These are phyloP conservation scores for Tylopilus sp. DNA, from an alignment of 1,284 basidiomycete genomes.

Conservation along the genomic window DNA sequence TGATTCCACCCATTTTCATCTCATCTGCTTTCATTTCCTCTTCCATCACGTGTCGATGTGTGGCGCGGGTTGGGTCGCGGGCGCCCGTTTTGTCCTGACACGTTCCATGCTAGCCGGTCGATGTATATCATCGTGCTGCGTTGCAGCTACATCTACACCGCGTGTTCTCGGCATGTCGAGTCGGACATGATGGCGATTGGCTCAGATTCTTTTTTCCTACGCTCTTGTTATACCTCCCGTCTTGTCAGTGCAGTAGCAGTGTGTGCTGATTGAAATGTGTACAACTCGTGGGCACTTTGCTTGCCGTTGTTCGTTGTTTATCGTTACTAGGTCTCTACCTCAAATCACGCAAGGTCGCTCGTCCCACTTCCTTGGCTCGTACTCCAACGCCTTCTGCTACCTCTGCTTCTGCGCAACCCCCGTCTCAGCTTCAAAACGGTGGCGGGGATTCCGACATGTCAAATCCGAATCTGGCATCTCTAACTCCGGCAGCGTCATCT, in stretches of 20 bases:
- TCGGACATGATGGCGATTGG: conserved; percentile 37
- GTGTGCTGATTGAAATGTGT: conserved; percentile 38
- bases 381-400: conserved; percentile 36
- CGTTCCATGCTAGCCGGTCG: conserved; percentile 27
- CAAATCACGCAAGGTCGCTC: conserved; percentile 61
- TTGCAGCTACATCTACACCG: conserved; percentile 33
- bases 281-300: conserved; percentile 37
- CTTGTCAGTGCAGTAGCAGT: conserved; percentile 36
- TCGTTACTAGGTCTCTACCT: conserved; percentile 57
- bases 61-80: conserved; percentile 29
- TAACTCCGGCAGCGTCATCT: conserved; percentile 22
- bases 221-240: conserved; percentile 31
- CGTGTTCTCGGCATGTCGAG: conserved; percentile 37
- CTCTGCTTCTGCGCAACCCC: conserved; percentile 36
- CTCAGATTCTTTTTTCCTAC: conserved; percentile 29
- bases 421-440: conserved; percentile 28
- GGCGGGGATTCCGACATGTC: conserved; percentile 33
- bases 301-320: conserved; percentile 33
- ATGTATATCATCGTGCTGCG: conserved; percentile 35
- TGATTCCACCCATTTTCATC: conserved; percentile 30
- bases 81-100: conserved; percentile 33
- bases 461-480: conserved; percentile 34
- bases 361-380: conserved; percentile 46
- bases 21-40: conserved; percentile 30
- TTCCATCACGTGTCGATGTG: conserved; percentile 31